Percentiles rank a stretch among this genome's conserved stretches.
Conservation (phyloP, 1,139 yeast species). For the Candida sanyaensis region DNA sequence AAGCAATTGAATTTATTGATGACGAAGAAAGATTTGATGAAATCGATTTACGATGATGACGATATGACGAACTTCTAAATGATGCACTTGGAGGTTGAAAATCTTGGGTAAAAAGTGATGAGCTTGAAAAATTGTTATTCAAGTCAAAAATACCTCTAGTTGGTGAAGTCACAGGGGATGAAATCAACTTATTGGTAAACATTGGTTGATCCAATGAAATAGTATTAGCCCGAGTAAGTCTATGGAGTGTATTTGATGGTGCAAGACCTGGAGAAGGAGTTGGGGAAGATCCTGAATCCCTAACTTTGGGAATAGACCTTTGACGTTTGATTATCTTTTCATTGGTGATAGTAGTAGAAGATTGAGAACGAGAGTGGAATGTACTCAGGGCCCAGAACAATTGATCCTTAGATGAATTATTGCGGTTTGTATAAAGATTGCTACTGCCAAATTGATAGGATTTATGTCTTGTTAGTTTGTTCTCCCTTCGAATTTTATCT, state of each 20-base stretch:
- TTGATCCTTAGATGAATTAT: conserved; percentile 1
- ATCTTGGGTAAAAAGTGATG: conserved; percentile 12
- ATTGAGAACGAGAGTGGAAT: conserved; percentile 30
- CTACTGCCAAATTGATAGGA: conserved; percentile 23
- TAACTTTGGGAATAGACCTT: conserved; percentile 24
- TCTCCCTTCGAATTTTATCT: conserved; percentile 64
- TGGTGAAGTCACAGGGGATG: conserved; percentile 13
- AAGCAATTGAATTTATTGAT: conserved; percentile 14
- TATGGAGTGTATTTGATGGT: conserved; percentile 9
- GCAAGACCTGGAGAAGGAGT: not conserved
- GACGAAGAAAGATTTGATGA: conserved; percentile 29
- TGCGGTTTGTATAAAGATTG: not conserved
- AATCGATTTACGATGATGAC: conserved; percentile 21
- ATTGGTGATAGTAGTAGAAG: conserved; percentile 34
- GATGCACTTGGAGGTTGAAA: conserved; percentile 39
- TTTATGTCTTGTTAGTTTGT: conserved; percentile 44
- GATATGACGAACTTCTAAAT: conserved; percentile 19
- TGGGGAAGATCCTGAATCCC: not conserved
- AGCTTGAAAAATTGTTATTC: conserved; percentile 1
- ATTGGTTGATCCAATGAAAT: conserved; percentile 22
- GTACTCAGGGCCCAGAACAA: conserved; percentile 1
- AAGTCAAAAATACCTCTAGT: conserved; percentile 8
- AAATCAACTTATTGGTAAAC: conserved; percentile 8
- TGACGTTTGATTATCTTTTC: conserved; percentile 42
- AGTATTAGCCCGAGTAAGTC: conserved; percentile 20